phyloP scores from a whole-genome alignment of 179 eudicot species.

The Beta lomatogona region DNA sequence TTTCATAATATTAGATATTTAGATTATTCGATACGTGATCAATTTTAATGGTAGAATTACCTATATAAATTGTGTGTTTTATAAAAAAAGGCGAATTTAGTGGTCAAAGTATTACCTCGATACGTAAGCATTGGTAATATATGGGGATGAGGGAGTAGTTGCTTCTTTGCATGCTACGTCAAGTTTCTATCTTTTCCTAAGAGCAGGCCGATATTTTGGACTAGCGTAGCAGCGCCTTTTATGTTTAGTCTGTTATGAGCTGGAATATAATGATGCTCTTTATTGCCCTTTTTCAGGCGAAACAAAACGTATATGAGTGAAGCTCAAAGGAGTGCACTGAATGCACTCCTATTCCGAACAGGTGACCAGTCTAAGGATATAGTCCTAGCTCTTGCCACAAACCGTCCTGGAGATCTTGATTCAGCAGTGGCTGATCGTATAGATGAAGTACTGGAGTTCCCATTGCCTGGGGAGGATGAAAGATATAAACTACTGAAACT shows the following conservation, averaged over 20 bases:
- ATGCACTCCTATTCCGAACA: constrained; percentile 87
- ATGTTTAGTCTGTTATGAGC: not conserved
- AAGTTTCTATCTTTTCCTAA: too few species aligned
- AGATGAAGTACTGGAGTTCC: constrained; percentile 89
- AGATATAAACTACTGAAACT: constrained; percentile 79
- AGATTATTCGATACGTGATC: too few species aligned
- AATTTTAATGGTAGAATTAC: too few species aligned
- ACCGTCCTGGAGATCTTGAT: constrained; percentile 95
- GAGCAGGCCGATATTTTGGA: too few species aligned
- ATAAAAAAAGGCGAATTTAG: too few species aligned
- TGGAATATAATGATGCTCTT: not conserved
- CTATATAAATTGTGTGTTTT: too few species aligned
- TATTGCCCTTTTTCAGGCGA: constrained; percentile 51
- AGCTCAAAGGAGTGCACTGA: constrained; percentile 96
- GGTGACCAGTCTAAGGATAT: constrained; percentile 97
- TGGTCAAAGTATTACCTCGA: too few species aligned
- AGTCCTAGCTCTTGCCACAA: constrained; percentile 90
- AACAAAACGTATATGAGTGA: constrained; percentile 98
- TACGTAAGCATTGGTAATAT: too few species aligned
- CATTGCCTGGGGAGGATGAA: constrained; percentile 83
- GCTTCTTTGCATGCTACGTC: too few species aligned
- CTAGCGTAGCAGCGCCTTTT: not conserved
- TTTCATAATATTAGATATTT: too few species aligned
- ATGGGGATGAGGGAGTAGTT: too few species aligned
- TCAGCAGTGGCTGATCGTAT: constrained; percentile 94